These are phyloP conservation scores for Domatiomyces globalis DNA, from an alignment of 2,329 filamentous ascomycete genomes.

Conservation along the genomic window DNA sequence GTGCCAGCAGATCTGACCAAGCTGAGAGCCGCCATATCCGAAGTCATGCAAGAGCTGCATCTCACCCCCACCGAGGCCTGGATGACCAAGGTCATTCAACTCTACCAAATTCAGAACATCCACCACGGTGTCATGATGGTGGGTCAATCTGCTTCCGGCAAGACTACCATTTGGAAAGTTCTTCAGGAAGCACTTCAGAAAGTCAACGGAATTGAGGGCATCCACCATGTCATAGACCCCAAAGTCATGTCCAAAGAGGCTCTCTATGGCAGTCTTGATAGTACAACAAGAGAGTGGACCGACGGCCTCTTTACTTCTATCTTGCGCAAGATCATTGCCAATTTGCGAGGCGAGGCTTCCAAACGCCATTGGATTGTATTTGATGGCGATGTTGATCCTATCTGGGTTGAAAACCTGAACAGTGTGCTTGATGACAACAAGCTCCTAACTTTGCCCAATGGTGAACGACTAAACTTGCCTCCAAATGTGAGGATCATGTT, in stretches of 20 bases:
- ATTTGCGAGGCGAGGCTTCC: slow-evolving; percentile 86
- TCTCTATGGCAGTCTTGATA: slow-evolving; percentile 87
- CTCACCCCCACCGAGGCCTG: slow-evolving; percentile 84
- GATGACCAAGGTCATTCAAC: slow-evolving; percentile 93
- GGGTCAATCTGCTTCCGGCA: slow-evolving; percentile 90
- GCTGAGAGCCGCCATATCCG: slow-evolving; percentile 66
- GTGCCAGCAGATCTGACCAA: slow-evolving; percentile 72
- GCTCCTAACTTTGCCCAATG: slow-evolving; percentile 87
- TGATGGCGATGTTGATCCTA: slow-evolving; percentile 95
- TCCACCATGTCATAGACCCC: slow-evolving; percentile 94
- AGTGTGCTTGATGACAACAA: slow-evolving; percentile 99
- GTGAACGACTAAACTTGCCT: slow-evolving; percentile 89
- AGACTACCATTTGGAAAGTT: slow-evolving; percentile 88
- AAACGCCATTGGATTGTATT: slow-evolving; percentile 99
- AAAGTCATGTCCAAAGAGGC: slow-evolving; percentile 99
- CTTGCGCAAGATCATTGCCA: slow-evolving; percentile 94
- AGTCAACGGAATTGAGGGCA: slow-evolving; percentile 81
- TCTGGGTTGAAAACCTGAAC: slow-evolving; percentile 99
- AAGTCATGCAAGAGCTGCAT: slow-evolving; percentile 70
- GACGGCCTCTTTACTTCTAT: slow-evolving; percentile 98
- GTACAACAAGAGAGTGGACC: slow-evolving; percentile 96
- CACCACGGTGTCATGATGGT: slow-evolving; percentile 99
- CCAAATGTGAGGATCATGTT: slow-evolving; percentile 98
- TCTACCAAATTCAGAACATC: slow-evolving; percentile 95
- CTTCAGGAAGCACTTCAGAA: slow-evolving; percentile 81